Percentiles rank a stretch among this genome's conserved stretches.
Evolutionary conservation across 2,329 filamentous ascomycete species (phyloP).

Genomic region (Zasmidium citrigriseum): DNA sequence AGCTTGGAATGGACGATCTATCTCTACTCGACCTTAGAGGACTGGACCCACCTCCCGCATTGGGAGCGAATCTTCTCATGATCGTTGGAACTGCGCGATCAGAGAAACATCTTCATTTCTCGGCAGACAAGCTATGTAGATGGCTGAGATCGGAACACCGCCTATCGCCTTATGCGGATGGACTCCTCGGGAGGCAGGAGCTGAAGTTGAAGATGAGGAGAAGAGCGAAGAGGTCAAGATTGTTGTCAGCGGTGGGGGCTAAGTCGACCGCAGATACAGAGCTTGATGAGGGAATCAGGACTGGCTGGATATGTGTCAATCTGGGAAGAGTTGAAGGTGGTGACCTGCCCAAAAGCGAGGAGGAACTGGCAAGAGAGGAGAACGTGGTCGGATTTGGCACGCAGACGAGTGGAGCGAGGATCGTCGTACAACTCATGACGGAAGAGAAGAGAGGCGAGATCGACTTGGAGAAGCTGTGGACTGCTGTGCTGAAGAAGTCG

Average conservation of each 20-base stretch:
- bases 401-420: constrained; percentile 55
- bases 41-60: constrained; percentile 80
- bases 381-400: constrained; percentile 77
- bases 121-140: constrained; percentile 83
- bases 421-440: constrained; percentile 72
- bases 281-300: constrained; percentile 82
- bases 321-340: constrained; percentile 72
- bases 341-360: constrained; percentile 55
- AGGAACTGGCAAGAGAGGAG: constrained; percentile 42
- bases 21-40: constrained; percentile 78
- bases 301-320: constrained; percentile 96
- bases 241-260: constrained; percentile 72
- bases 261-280: constrained; percentile 58
- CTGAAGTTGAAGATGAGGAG: constrained; percentile 82
- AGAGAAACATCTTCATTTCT: constrained; percentile 89
- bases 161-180: constrained; percentile 78
- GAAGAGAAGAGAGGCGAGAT: constrained; percentile 69
- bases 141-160: constrained; percentile 76
- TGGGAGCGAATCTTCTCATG: constrained; percentile 90
- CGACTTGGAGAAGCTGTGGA: constrained; percentile 67
- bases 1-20: constrained; percentile 83
- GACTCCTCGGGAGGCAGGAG: constrained; percentile 85
- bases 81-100: constrained; percentile 87
- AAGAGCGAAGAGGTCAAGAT: constrained; percentile 76
- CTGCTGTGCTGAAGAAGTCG: constrained; percentile 27